Base-by-base conservation (phyloP, 1,284 basidiomycete genomes). In the Ustilago bromivora region DNA sequence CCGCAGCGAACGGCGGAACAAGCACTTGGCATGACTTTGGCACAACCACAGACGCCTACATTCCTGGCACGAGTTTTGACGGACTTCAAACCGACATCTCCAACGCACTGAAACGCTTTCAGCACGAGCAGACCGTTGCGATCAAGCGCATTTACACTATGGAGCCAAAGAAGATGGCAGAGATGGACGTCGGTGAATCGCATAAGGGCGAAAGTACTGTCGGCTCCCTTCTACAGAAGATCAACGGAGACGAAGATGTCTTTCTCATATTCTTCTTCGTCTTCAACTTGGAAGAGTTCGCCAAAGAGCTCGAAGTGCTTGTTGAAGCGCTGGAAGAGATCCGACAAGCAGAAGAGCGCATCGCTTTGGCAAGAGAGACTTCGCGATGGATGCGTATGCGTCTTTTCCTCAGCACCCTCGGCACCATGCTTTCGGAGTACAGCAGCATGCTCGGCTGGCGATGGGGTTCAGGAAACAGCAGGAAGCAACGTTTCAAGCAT, bases 231-330 rank as follows among this genome's bases (percentile, higher is more conserved):
- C 12, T 62, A 63, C 69, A 65, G 12, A 61, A 76, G 28, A 58
- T 36, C 66, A 68, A 71, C 13, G 75, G 75, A 12, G 78, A 84
- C 58, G 82, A 84, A 62, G 78, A 76, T 34, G 66, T 84, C 64
- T 82, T 84, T 28, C 65, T 84, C 19, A 79, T 84, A 54, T 84
- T 83, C 47, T 84, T 83, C 68, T 84, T 83, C 28, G 69, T 83
- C 43, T 84, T 84, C 67, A 82, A 82, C 28, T 70, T 84, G 19
- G 82, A 84, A 56, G 82, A 84, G 53, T 82, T 84, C 34, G 78
- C 81, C 28, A 74, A 75, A 35, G 80, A 83, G 47, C 59, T 81
- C 5, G 66, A 75, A 47, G 61, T 69, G 32, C 70, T 84, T 0
- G 58, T 83, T 23, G 69, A 76, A 40, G 75, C 74, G 35, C 70